These are phyloP conservation scores for Neurospora africana DNA, from an alignment of 495 filamentous ascomycete species.

Conservation along the genomic window DNA sequence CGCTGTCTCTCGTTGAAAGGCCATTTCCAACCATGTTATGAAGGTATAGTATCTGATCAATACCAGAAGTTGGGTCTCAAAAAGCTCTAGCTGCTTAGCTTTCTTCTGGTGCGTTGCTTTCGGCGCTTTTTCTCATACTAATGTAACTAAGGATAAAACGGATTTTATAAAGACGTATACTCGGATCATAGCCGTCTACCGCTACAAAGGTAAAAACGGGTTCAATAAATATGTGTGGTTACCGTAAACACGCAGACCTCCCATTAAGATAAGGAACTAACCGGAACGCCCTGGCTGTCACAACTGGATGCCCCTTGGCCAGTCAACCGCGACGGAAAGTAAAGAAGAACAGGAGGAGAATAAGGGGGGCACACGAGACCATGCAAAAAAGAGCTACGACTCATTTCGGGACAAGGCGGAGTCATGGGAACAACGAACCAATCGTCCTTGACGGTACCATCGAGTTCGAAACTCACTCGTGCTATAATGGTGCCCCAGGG, in stretches of 20 bases:
- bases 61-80: neutral
- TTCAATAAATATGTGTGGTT: neutral
- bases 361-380: neutral
- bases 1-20: neutral
- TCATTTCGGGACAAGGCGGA: conserved; percentile 68
- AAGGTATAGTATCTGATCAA: neutral
- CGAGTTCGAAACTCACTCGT: neutral
- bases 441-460: conserved; percentile 51
- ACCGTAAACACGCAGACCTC: neutral
- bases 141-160: neutral
- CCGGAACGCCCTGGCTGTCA: neutral
- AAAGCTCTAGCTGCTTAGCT: neutral
- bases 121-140: neutral
- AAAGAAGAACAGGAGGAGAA: neutral
- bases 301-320: neutral
- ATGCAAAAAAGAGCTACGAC: conserved; percentile 48
- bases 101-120: neutral
- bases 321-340: neutral
- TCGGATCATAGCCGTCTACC: neutral
- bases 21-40: neutral
- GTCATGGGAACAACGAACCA: conserved; percentile 74
- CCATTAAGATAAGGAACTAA: neutral
- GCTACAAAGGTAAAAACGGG: neutral
- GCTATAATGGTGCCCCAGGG: neutral
- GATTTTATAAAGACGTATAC: neutral